Evolutionary conservation across 2,329 filamentous ascomycete genomes (phyloP).

Genomic region (Didymosphaeria variabile): DNA sequence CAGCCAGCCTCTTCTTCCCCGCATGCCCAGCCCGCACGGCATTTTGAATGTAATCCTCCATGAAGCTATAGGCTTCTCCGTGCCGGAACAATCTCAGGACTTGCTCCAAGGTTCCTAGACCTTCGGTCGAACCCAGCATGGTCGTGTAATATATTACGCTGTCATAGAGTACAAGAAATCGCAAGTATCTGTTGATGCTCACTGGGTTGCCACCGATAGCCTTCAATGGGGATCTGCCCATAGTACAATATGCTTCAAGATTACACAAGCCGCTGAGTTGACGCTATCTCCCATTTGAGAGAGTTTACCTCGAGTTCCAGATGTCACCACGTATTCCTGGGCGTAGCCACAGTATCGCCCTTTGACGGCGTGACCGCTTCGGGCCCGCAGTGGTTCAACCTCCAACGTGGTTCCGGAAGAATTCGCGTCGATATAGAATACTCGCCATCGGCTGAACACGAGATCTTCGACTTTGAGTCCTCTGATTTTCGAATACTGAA

Average conservation of each 20-base stretch:
- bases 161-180: constrained; percentile 1
- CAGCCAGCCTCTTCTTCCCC: neutral
- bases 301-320: neutral
- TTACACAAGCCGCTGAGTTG: constrained; percentile 1
- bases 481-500: neutral
- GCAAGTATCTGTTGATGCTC: neutral
- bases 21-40: neutral
- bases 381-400: neutral
- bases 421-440: neutral
- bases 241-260: neutral
- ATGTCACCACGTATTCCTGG: neutral
- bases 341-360: neutral
- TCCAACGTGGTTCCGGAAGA: neutral
- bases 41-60: constrained; percentile 3
- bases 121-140: neutral
- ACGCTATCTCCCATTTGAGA: too few species aligned
- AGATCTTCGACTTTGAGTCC: neutral
- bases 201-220: neutral
- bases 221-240: neutral
- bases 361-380: neutral
- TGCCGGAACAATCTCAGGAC: neutral
- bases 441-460: neutral
- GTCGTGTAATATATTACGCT: neutral
- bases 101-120: neutral
- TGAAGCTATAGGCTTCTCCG: neutral